Conservation (phyloP, 2,329 filamentous ascomycete genomes). For the Ceratocystis variospora region DNA sequence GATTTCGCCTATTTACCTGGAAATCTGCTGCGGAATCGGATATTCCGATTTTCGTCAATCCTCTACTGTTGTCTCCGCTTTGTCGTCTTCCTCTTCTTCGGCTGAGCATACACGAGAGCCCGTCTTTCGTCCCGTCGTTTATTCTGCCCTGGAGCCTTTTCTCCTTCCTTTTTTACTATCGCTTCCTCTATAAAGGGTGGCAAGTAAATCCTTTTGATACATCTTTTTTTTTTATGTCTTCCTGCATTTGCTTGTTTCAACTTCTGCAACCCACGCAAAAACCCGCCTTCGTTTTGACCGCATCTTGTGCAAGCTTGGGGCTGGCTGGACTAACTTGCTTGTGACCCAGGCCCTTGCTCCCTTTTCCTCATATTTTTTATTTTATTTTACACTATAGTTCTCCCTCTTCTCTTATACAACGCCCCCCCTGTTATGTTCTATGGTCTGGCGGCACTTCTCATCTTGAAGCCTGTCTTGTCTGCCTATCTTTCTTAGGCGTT, state of each 20-base stretch:
- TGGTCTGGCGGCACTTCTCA: not conserved
- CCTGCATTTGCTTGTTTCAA: slow-evolving; percentile 5
- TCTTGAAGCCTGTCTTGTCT: not conserved
- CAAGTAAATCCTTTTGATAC: not conserved
- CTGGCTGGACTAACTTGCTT: not conserved
- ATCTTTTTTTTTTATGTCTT: not conserved
- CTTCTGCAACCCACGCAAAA: slow-evolving; percentile 2
- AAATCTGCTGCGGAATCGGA: not conserved
- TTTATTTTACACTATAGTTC: not conserved
- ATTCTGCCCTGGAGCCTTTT: not conserved
- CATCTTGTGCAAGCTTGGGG: not conserved
- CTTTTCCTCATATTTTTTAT: not conserved
- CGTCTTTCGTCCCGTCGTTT: not conserved
- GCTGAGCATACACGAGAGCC: not conserved
- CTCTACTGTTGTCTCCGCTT: not conserved
- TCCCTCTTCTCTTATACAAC: not conserved
- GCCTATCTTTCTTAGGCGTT: not conserved
- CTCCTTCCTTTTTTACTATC: not conserved
- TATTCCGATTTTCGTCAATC: not conserved
- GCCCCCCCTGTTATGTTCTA: not conserved
- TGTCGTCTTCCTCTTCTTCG: not conserved
- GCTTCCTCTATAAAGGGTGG: not conserved
- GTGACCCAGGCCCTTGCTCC: not conserved
- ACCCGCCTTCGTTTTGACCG: slow-evolving; percentile 5
- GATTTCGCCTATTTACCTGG: slow-evolving; percentile 8